Percentiles rank a stretch among this genome's conserved stretches.
phyloP scores from a whole-genome alignment of 495 filamentous ascomycete genomes.

The Penicillium salamii region DNA sequence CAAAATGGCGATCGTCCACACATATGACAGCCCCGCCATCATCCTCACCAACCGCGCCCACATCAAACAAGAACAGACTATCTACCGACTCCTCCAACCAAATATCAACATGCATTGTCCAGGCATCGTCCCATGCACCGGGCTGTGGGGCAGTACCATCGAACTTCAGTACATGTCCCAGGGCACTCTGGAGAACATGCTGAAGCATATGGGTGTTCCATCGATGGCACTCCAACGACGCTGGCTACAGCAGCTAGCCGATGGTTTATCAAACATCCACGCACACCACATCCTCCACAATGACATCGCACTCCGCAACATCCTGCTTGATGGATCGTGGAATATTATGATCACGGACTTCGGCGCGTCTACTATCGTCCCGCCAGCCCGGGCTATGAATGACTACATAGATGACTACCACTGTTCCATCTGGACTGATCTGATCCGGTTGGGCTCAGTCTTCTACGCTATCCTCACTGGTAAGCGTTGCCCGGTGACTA shows the following conservation, averaged over 20 bases:
- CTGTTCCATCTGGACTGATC: conserved; percentile 1
- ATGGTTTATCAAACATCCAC: not conserved
- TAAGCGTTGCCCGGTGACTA: not conserved
- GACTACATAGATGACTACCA: not conserved
- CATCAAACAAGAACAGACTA: not conserved
- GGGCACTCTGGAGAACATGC: not conserved
- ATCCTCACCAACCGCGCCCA: not conserved
- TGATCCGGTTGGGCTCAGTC: not conserved
- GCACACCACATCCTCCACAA: not conserved
- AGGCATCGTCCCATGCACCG: not conserved
- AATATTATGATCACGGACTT: not conserved
- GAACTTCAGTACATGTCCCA: not conserved
- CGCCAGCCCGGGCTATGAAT: not conserved
- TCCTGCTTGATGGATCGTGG: not conserved
- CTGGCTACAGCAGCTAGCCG: not conserved
- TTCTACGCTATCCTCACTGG: not conserved
- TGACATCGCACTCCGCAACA: not conserved
- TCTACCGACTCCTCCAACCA: not conserved
- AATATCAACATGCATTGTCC: not conserved
- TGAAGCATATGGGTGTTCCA: not conserved
- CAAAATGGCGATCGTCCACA: not conserved
- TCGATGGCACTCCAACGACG: not conserved
- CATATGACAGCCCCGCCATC: too few relatives aligned
- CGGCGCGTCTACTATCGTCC: not conserved
- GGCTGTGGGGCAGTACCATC: not conserved